phyloP scores from a whole-genome alignment of 2,329 filamentous ascomycete species.

The Microdochium trichocladiopsis region DNA sequence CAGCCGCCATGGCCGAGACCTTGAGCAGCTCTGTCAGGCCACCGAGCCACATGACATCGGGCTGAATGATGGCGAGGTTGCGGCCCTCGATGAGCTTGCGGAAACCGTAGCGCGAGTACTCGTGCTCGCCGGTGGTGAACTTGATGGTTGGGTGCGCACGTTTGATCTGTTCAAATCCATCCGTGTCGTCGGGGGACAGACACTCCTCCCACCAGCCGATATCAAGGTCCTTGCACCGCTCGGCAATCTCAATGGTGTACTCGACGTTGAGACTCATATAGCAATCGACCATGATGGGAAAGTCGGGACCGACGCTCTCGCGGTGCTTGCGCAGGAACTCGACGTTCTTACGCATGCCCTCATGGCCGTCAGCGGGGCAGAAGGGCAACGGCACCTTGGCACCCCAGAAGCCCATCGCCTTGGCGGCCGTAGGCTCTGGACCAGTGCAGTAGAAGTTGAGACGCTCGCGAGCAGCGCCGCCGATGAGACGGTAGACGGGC shows the following conservation, averaged over 20 bases:
- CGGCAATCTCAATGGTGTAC: slow-evolving; percentile 87
- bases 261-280: slow-evolving; percentile 93
- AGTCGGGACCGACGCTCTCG: slow-evolving; percentile 79
- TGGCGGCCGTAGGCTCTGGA: slow-evolving; percentile 72
- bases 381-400: slow-evolving; percentile 87
- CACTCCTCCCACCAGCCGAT: slow-evolving; percentile 99
- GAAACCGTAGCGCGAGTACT: slow-evolving; percentile 92
- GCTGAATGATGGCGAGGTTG: slow-evolving; percentile 90
- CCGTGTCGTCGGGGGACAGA: slow-evolving; percentile 82
- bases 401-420: slow-evolving; percentile 82
- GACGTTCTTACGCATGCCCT: slow-evolving; percentile 80
- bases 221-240: slow-evolving; percentile 73
- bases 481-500: slow-evolving; percentile 91
- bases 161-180: slow-evolving; percentile 86
- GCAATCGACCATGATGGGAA: slow-evolving; percentile 91
- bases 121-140: slow-evolving; percentile 94
- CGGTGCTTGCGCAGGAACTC: slow-evolving; percentile 82
- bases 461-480: slow-evolving; percentile 76
- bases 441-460: slow-evolving; percentile 94
- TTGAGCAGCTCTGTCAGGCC: slow-evolving; percentile 88
- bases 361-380: slow-evolving; percentile 79
- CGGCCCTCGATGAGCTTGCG: slow-evolving; percentile 87
- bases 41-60: slow-evolving; percentile 96
- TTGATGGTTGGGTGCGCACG: slow-evolving; percentile 82
- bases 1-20: slow-evolving; percentile 80